phyloP scores from a whole-genome alignment of 768 basidiomycete species.

The Boletus subcaerulescens region DNA sequence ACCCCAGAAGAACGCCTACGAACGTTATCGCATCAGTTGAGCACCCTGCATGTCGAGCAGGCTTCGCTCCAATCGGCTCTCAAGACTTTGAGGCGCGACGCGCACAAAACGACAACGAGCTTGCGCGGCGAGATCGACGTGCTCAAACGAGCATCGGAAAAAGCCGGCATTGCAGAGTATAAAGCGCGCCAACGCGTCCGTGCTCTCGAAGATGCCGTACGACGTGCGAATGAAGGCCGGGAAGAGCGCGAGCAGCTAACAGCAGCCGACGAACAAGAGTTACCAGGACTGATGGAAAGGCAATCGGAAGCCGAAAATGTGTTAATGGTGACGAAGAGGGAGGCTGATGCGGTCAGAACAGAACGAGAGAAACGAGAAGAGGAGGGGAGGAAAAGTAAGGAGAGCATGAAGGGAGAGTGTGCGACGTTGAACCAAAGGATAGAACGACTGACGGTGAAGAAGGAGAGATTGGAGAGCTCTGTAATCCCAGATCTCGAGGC shows the following conservation, averaged over 20 bases:
- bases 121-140: constrained; percentile 82
- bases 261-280: constrained; percentile 36
- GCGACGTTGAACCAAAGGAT: constrained; percentile 53
- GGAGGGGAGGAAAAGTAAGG: constrained; percentile 51
- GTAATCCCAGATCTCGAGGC: constrained; percentile 67
- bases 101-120: constrained; percentile 79
- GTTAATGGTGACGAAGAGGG: constrained; percentile 38
- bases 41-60: constrained; percentile 60
- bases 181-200: constrained; percentile 85
- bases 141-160: constrained; percentile 80
- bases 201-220: constrained; percentile 85
- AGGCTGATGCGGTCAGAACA: constrained; percentile 44
- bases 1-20: constrained; percentile 65
- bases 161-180: constrained; percentile 67
- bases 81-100: constrained; percentile 75
- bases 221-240: constrained; percentile 63
- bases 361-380: constrained; percentile 50
- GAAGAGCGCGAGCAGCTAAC: constrained; percentile 42
- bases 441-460: constrained; percentile 63
- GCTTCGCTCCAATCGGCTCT: constrained; percentile 64
- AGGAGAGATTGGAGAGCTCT: constrained; percentile 60
- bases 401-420: constrained; percentile 58
- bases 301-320: constrained; percentile 41
- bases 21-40: constrained; percentile 67
- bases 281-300: constrained; percentile 40